A percentile compares a stretch with the other conserved stretches of the same genome.
Conservation (phyloP, 2,329 filamentous ascomycete genomes). For the Gliomastix tumulicola region DNA sequence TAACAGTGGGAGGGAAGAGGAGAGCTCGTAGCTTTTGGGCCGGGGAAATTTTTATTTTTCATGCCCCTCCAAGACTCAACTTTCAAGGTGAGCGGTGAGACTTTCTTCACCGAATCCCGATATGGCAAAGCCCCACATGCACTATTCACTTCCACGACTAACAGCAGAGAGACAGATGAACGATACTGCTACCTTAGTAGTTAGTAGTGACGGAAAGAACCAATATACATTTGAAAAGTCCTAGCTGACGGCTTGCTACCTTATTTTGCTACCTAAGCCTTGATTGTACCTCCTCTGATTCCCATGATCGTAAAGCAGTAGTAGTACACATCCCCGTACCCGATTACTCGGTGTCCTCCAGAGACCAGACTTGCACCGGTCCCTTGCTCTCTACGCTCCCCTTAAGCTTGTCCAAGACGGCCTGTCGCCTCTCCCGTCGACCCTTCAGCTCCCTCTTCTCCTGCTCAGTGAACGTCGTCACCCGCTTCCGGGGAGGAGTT, state of each 20-base stretch:
- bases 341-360: slow-evolving; percentile 42
- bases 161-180: no score
- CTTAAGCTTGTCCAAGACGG: slow-evolving; percentile 44
- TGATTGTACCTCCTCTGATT: no score
- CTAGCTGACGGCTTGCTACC: no score
- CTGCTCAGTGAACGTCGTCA: slow-evolving; percentile 51
- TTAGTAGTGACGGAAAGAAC: no score
- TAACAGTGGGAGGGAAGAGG: neutral
- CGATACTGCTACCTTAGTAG: no score
- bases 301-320: no score
- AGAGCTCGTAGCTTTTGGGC: slow-evolving; percentile 5
- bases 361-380: slow-evolving; percentile 39
- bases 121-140: no score
- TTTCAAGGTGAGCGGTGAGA: slow-evolving; percentile 1
- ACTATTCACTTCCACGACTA: no score
- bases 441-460: slow-evolving; percentile 52
- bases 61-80: slow-evolving; percentile 18
- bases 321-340: no score
- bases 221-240: no score
- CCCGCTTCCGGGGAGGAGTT: slow-evolving; percentile 51
- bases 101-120: no score
- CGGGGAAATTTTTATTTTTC: slow-evolving; percentile 21
- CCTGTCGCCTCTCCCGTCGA: slow-evolving; percentile 44
- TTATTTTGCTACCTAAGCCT: no score
- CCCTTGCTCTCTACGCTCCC: slow-evolving; percentile 40